Conservation (phyloP, 1,139 yeast species). For the Kodamaea derodonti region DNA sequence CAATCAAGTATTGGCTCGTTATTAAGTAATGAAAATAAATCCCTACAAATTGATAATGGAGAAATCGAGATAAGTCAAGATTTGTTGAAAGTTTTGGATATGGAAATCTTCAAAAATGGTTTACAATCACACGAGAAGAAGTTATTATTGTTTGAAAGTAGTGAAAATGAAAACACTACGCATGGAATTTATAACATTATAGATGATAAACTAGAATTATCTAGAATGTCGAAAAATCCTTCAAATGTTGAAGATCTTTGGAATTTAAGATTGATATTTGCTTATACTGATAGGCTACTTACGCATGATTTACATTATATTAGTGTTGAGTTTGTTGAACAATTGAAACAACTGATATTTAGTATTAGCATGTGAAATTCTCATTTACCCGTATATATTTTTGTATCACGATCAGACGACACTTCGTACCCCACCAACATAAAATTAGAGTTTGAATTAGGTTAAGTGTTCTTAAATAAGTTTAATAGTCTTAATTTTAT, state of each 20-base stretch:
- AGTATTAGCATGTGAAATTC: slow-evolving; percentile 3
- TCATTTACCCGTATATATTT: too few species aligned
- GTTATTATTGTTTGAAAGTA: slow-evolving; percentile 30
- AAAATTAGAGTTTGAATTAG: too few species aligned
- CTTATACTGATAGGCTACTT: slow-evolving; percentile 49
- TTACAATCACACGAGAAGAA: slow-evolving; percentile 34
- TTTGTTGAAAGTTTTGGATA: slow-evolving; percentile 18
- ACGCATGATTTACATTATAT: slow-evolving; percentile 36
- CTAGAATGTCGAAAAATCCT: slow-evolving; percentile 43
- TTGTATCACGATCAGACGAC: too few species aligned
- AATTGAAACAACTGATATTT: slow-evolving; percentile 46
- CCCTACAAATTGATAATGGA: slow-evolving; percentile 27
- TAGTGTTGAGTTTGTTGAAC: slow-evolving; percentile 48
- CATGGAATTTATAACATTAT: slow-evolving; percentile 41
- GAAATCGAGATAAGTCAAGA: slow-evolving; percentile 25
- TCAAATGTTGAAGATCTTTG: slow-evolving; percentile 53
- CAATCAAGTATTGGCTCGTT: slow-evolving; percentile 35
- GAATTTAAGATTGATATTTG: slow-evolving; percentile 62
- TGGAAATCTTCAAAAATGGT: slow-evolving; percentile 22
- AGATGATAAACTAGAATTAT: slow-evolving; percentile 55
- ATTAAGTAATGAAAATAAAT: slow-evolving; percentile 30
- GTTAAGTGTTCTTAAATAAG: too few species aligned
- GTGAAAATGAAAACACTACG: slow-evolving; percentile 7
- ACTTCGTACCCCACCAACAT: too few species aligned
- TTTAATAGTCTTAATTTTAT: too few species aligned